Conservation (phyloP, 768 basidiomycete species). For the Tricholomella constricta region DNA sequence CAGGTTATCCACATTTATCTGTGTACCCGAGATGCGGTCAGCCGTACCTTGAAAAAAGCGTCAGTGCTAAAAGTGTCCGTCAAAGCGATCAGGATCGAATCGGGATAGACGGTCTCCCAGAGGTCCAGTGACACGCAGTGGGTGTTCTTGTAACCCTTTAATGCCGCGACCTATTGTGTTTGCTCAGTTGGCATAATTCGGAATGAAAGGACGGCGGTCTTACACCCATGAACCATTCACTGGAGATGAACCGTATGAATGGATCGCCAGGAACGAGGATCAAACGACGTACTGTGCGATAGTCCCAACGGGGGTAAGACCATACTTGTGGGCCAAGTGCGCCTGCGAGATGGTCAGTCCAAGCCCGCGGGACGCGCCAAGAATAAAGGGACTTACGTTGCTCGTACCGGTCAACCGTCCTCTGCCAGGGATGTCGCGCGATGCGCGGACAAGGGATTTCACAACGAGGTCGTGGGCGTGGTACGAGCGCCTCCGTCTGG, state of each 20-base stretch:
- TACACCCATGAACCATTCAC: slow-evolving; percentile 93
- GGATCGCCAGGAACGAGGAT: not conserved
- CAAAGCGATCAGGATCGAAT: slow-evolving; percentile 69
- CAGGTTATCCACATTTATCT: not conserved
- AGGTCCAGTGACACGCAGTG: slow-evolving; percentile 76
- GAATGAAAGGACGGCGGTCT: slow-evolving; percentile 21
- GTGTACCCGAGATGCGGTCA: not conserved
- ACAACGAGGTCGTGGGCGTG: slow-evolving; percentile 79
- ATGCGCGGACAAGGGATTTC: slow-evolving; percentile 64
- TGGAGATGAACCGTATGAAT: slow-evolving; percentile 24
- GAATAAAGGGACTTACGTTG: slow-evolving; percentile 60
- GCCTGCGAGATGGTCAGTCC: slow-evolving; percentile 46
- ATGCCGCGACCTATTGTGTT: slow-evolving; percentile 68
- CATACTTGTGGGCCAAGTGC: slow-evolving; percentile 80
- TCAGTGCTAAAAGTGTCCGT: slow-evolving; percentile 95
- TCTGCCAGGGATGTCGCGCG: slow-evolving; percentile 43
- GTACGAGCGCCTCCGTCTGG: slow-evolving; percentile 76
- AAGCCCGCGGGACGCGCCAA: slow-evolving; percentile 2
- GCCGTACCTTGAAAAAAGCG: slow-evolving; percentile 75
- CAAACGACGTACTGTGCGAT: slow-evolving; percentile 73
- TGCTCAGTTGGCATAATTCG: slow-evolving; percentile 3
- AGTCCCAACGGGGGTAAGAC: slow-evolving; percentile 69
- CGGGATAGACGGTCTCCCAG: slow-evolving; percentile 80
- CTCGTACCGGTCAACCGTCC: slow-evolving; percentile 83
- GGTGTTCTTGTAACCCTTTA: slow-evolving; percentile 78